Conservation (phyloP, 495 filamentous ascomycete species). For the Chaetomidium leptoderma region DNA sequence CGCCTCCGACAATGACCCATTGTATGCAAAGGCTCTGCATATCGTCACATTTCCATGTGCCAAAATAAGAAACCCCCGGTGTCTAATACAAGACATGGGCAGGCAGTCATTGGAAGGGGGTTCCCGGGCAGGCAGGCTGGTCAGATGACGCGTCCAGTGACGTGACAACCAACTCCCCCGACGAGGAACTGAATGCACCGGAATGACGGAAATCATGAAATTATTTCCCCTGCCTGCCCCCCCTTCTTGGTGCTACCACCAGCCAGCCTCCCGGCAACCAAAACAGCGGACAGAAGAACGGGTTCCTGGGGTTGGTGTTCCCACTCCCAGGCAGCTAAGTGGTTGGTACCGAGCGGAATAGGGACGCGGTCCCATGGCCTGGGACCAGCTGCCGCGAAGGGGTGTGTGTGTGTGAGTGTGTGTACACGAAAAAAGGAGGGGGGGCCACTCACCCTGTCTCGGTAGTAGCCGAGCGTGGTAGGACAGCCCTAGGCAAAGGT, state of each 20-base stretch:
- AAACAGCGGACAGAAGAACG: neutral
- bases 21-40: neutral
- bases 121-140: neutral
- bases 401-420: neutral
- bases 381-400: neutral
- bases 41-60: neutral
- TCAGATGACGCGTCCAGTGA: constrained; percentile 12
- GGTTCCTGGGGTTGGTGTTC: neutral
- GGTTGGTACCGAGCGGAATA: neutral
- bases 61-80: too few relatives aligned
- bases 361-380: neutral
- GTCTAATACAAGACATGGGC: neutral
- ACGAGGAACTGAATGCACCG: neutral
- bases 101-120: too few relatives aligned
- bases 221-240: neutral
- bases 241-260: neutral
- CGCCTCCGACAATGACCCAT: too few relatives aligned
- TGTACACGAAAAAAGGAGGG: neutral
- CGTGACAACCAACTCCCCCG: neutral
- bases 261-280: too few relatives aligned
- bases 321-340: neutral
- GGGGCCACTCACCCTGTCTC: neutral
- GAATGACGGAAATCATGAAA: neutral
- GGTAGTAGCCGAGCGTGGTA: constrained; percentile 12
- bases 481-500: neutral